These are phyloP conservation scores for Pseudogymnoascus sp. DNA, from an alignment of 2,329 filamentous ascomycete genomes.

Conservation along the genomic window DNA sequence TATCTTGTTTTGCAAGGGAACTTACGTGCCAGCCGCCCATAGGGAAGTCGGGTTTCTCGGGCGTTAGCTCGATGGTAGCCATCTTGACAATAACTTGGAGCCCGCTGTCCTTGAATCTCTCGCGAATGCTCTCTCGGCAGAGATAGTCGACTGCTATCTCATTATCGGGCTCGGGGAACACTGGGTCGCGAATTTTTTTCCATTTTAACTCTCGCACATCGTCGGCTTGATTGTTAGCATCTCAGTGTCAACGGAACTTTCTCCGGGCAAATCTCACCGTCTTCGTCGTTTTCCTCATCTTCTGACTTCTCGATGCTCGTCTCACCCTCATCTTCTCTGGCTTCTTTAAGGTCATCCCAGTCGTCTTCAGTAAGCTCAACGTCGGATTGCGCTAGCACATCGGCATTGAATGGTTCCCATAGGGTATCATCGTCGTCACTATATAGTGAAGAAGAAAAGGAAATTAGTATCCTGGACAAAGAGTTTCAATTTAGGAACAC, in stretches of 20 bases:
- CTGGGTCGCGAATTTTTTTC: background rate
- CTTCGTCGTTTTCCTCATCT: background rate
- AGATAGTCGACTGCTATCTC: conserved; percentile 1
- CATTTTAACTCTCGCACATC: background rate
- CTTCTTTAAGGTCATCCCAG: background rate
- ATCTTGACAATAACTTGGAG: conserved; percentile 58
- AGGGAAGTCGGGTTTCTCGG: conserved; percentile 42
- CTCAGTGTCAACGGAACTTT: background rate
- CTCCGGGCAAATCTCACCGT: background rate
- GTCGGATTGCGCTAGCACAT: background rate
- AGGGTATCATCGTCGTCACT: background rate
- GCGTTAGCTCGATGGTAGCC: conserved; percentile 48
- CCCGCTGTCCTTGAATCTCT: conserved; percentile 21
- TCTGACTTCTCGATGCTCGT: background rate
- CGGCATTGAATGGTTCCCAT: conserved; percentile 7
- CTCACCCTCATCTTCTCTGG: background rate
- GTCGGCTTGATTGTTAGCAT: conserved; percentile 4
- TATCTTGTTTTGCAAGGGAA: background rate
- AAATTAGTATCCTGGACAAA: background rate
- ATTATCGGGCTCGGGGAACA: background rate
- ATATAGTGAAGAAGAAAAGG: background rate
- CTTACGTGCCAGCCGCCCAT: conserved; percentile 38
- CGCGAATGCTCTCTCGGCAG: conserved; percentile 12
- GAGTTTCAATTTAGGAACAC: background rate
- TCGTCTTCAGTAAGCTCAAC: conserved; percentile 5